These are phyloP conservation scores for Venturia carpophila DNA, from an alignment of 2,329 filamentous ascomycete genomes.

Conservation along the genomic window DNA sequence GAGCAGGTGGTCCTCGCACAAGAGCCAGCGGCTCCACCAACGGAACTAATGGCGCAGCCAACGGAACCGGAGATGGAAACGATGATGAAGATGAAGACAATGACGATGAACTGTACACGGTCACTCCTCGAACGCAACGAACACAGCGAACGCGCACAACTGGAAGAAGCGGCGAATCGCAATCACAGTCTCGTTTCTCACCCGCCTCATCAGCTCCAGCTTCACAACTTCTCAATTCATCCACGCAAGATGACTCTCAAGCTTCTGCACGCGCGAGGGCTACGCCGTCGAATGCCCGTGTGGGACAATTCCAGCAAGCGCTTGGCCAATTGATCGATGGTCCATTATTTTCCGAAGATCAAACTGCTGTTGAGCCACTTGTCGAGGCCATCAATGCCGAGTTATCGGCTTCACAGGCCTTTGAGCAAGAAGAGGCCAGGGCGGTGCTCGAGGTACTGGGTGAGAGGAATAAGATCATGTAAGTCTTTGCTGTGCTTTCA, in stretches of 20 bases:
- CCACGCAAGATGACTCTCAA: conserved; percentile 26
- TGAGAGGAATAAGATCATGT: conserved; percentile 86
- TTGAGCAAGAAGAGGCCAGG: conserved; percentile 63
- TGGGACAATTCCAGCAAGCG: conserved; percentile 68
- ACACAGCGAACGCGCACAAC: conserved; percentile 35
- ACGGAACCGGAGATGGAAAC: conserved; percentile 31
- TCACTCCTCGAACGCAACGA: conserved; percentile 42
- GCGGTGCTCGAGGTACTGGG: conserved; percentile 74
- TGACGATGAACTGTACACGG: conserved; percentile 47
- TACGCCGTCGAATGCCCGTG: conserved; percentile 35
- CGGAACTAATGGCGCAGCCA: conserved; percentile 23
- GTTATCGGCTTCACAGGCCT: conserved; percentile 52
- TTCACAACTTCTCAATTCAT: conserved; percentile 57
- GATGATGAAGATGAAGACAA: conserved; percentile 41
- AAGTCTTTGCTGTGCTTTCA: conserved; percentile 36
- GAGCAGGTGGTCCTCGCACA: conserved; percentile 35
- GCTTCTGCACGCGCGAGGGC: conserved; percentile 7
- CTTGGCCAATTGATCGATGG: conserved; percentile 78
- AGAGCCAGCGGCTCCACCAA: conserved; percentile 22
- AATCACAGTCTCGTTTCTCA: conserved; percentile 52
- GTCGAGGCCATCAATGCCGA: conserved; percentile 71
- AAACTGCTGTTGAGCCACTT: conserved; percentile 65
- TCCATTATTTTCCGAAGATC: conserved; percentile 78
- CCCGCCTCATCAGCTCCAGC: conserved; percentile 73
- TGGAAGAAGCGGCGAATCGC: conserved; percentile 27